Conservation (phyloP, 257 asterid species). For the Salvia hispanica region DNA sequence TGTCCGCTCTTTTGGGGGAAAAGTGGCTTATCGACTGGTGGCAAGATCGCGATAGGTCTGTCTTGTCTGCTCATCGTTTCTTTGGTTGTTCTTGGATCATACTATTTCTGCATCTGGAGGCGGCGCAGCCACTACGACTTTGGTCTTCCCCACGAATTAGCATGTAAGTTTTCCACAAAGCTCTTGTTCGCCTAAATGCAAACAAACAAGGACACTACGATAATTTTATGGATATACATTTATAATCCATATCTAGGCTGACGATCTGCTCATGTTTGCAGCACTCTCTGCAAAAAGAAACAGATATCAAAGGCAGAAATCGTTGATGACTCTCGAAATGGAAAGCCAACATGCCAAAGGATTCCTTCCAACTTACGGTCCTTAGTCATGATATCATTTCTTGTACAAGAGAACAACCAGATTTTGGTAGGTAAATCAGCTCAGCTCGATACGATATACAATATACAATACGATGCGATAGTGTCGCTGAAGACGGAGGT, state of each 20-base stretch:
- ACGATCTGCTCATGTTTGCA: constrained; percentile 34
- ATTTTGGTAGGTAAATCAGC: constrained; percentile 30
- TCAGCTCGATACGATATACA: background rate
- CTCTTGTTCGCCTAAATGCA: too few species aligned
- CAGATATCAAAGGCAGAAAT: constrained; percentile 84
- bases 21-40: constrained; percentile 75
- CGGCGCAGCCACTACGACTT: constrained; percentile 76
- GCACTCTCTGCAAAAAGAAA: constrained; percentile 88
- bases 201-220: too few species aligned
- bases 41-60: constrained; percentile 69
- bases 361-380: constrained; percentile 57
- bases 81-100: constrained; percentile 44
- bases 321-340: constrained; percentile 90
- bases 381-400: constrained; percentile 20
- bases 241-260: background rate
- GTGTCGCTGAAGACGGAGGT: constrained; percentile 5
- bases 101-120: constrained; percentile 55
- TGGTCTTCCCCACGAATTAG: constrained; percentile 73
- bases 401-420: background rate
- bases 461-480: background rate
- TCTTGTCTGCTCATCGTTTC: constrained; percentile 53
- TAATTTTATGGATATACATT: too few species aligned
- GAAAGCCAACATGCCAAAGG: constrained; percentile 99
- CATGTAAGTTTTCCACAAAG: constrained; percentile 51
- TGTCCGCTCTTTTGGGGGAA: constrained; percentile 87